phyloP scores from a whole-genome alignment of 257 asterid species.

The Solanum stenotomum region DNA sequence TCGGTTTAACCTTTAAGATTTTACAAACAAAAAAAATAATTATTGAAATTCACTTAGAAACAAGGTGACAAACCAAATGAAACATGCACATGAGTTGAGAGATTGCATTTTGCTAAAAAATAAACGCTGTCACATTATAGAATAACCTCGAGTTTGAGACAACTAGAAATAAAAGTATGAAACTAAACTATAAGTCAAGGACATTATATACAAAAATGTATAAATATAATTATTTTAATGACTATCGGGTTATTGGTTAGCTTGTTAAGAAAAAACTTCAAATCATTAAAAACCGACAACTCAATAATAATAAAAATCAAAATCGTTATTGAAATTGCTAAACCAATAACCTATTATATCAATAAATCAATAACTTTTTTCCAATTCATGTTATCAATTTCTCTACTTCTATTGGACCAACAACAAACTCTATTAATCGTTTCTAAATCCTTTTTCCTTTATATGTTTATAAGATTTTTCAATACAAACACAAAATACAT shows the following conservation, averaged over 20 bases:
- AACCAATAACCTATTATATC: neutral
- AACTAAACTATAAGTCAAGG: neutral
- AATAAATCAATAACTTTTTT: no score
- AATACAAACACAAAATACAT: neutral
- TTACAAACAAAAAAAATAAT: no score
- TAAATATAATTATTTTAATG: no score
- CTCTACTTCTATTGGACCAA: neutral
- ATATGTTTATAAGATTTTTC: no score
- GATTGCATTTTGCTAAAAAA: neutral
- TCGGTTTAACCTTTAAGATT: no score
- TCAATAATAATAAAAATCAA: no score
- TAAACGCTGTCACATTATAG: neutral
- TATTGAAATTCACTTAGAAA: neutral
- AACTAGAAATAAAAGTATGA: neutral
- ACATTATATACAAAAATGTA: no score
- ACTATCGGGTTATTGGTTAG: neutral
- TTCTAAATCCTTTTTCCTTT: neutral
- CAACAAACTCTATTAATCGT: neutral
- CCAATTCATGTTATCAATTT: neutral
- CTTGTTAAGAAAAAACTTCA: neutral
- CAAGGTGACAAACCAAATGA: neutral
- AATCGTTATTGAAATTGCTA: neutral
- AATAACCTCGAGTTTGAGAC: neutral
- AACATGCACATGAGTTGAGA: neutral
- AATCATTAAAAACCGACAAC: no score